phyloP scores from a whole-genome alignment of 805 yeast species.

The Ogataea corticis region DNA sequence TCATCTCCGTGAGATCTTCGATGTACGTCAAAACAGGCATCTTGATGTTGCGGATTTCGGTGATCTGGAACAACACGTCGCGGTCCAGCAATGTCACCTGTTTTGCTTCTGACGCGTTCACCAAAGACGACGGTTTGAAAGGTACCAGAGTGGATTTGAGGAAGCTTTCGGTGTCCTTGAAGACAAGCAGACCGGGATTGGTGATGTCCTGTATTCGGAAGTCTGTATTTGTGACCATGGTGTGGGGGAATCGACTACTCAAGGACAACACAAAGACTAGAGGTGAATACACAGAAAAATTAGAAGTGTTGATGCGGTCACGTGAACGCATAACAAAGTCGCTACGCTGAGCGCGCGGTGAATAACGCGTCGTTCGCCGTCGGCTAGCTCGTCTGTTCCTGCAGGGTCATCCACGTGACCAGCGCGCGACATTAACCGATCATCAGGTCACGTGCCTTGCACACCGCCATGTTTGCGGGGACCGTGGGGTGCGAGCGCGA shows the following conservation, averaged over 20 bases:
- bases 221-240: background rate
- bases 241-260: background rate
- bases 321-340: background rate
- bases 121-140: slow-evolving; percentile 10
- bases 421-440: no score
- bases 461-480: no score
- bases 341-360: no score
- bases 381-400: no score
- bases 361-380: no score
- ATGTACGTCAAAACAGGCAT: slow-evolving; percentile 51
- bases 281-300: background rate
- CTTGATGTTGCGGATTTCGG: slow-evolving; percentile 55
- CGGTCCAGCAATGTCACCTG: slow-evolving; percentile 7
- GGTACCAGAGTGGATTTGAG: slow-evolving; percentile 10
- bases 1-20: slow-evolving; percentile 51
- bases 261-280: background rate
- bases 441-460: no score
- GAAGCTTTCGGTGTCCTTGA: slow-evolving; percentile 9
- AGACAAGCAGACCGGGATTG: slow-evolving; percentile 4
- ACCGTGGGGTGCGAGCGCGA: no score
- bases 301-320: background rate
- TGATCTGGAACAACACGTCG: slow-evolving; percentile 51
- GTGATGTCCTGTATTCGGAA: slow-evolving; percentile 8
- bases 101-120: background rate
- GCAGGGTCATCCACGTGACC: background rate